A percentile compares a stretch with the other conserved stretches of the same genome.
phyloP scores from a whole-genome alignment of 306 rosid species.

The Ceratonia siliqua region DNA sequence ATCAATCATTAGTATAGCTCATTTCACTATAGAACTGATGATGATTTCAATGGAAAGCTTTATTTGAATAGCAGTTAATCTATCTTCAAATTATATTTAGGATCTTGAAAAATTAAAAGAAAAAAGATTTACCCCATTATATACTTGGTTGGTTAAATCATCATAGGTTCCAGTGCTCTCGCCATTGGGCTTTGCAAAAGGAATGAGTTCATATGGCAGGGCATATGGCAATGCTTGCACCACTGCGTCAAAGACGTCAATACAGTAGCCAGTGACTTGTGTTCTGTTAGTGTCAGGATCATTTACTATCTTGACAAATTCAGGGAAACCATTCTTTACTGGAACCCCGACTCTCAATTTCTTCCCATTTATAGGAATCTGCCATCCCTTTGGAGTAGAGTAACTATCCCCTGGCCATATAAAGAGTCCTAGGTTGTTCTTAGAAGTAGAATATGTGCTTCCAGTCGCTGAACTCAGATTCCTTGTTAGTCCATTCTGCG shows the following conservation, averaged over 20 bases:
- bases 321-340: constrained; percentile 17
- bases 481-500: background rate
- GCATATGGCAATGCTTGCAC: constrained; percentile 29
- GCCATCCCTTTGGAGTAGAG: constrained; percentile 46
- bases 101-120: too few relatives aligned
- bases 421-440: constrained; percentile 19
- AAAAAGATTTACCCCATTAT: constrained; percentile 29
- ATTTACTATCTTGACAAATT: constrained; percentile 25
- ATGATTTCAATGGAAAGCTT: background rate
- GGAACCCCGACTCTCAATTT: constrained; percentile 47
- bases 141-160: constrained; percentile 36
- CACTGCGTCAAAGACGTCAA: constrained; percentile 39
- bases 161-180: constrained; percentile 24
- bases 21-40: background rate
- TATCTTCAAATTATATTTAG: too few relatives aligned
- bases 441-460: background rate
- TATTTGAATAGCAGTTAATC: background rate
- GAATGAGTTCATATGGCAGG: constrained; percentile 36
- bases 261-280: constrained; percentile 26
- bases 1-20: background rate
- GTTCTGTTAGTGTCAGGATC: constrained; percentile 12
- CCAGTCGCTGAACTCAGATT: background rate
- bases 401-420: constrained; percentile 47
- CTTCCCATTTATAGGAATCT: constrained; percentile 27
- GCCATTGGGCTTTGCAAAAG: constrained; percentile 23